These are phyloP conservation scores for Botryococcus braunii DNA, from an alignment of 163 green algal genomes.

Conservation along the genomic window DNA sequence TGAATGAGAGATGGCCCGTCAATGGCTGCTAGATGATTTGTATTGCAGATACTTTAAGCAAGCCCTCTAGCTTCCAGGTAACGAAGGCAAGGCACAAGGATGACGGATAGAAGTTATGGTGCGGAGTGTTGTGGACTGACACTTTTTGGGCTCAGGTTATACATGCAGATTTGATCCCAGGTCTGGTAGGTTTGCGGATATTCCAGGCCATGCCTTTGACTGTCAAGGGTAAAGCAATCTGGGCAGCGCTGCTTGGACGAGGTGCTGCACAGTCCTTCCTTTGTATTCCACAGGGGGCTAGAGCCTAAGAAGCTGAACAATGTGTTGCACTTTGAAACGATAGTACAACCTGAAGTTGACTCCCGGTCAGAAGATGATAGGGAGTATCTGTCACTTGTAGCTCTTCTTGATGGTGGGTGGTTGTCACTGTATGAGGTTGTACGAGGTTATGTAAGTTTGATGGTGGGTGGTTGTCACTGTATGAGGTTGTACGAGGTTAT, in stretches of 20 bases:
- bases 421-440: background rate
- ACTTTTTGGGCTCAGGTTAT: too few species aligned
- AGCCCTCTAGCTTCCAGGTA: too few species aligned
- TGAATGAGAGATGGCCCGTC: too few species aligned
- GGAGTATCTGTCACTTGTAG: background rate
- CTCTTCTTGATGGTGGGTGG: background rate
- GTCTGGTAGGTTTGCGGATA: constrained; percentile 8
- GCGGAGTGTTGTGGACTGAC: too few species aligned
- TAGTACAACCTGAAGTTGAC: background rate
- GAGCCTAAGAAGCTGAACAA: background rate
- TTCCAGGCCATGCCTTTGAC: constrained; percentile 15
- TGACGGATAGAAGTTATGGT: too few species aligned
- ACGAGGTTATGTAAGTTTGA: too few species aligned
- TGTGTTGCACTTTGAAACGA: background rate
- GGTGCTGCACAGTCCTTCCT: constrained; percentile 5
- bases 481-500: background rate
- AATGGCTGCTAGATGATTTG: too few species aligned
- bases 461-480: background rate
- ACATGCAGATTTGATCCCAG: constrained; percentile 17
- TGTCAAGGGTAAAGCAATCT: constrained; percentile 1
- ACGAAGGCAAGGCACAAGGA: too few species aligned
- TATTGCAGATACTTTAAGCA: too few species aligned
- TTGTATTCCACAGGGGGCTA: background rate
- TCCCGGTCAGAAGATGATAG: background rate
- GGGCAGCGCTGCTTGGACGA: constrained; percentile 7